Base-by-base conservation (phyloP, 257 asterid species). In the Paraleonurus japonicus region DNA sequence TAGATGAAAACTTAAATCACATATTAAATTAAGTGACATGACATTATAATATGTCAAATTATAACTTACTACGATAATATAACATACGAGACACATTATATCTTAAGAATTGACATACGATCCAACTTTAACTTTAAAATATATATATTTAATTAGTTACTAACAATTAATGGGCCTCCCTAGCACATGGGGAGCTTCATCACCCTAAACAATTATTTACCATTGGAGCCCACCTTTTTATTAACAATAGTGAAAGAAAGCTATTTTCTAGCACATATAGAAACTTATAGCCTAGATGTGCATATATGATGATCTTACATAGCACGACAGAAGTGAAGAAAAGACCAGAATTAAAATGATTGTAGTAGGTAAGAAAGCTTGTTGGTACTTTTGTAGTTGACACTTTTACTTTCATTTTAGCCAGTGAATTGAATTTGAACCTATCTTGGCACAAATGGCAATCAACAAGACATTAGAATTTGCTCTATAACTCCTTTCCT, bases 81-180 rank as follows among this genome's bases (percentile, higher is more conserved):
- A 48, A 48, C 19, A 15, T 12, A 53, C 17, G n/a, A 8, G 26
- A 3, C 17, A 62, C 76, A 32, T 33, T 51, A 15, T 64, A 64
- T 73, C 48, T 64, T 37, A 51, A 63, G 33, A 64, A 63, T 53
- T 63, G 66, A 73, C 17, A 9, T 0, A 9, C 72, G 15, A 63
- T 63, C 45, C 6, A 24, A 17, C 7, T 35, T 65, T 35, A 16
- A 64, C 1, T 3, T 53, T 61, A 17, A 19, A n/a, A 47, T 19
- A 43, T 27, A 43, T 27, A 48, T 61, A 32, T 32, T 51, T 50
- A 33, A 51, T 24, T 51, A 6, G 53, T 48, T 22, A 51, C 16
- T 53, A 11, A 26, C 65, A 73, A 73, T 73, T 64, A 73, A 64
- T 73, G 58, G 48, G n/a, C 71, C 35, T 51, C n/a, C 54, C 22